These are phyloP conservation scores for Globomyces pollinis-pini DNA, from an alignment of 192 early-diverging fungal species.

Conservation along the genomic window DNA sequence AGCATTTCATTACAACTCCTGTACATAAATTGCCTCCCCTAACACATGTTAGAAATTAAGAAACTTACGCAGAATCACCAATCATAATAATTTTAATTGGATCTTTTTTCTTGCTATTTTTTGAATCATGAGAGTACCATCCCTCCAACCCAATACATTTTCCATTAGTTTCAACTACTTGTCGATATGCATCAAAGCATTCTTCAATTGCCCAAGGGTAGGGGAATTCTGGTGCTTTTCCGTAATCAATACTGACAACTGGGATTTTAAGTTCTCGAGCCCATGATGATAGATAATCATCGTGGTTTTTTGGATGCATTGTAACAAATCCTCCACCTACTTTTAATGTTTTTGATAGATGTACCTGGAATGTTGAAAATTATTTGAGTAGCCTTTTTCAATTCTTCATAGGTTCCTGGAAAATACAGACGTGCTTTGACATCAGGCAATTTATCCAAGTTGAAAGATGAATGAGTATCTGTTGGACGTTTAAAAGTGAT, in stretches of 20 bases:
- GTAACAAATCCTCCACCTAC: slow-evolving; percentile 90
- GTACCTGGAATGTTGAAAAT: slow-evolving; percentile 40
- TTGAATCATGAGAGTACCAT: slow-evolving; percentile 25
- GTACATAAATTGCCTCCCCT: slow-evolving; percentile 86
- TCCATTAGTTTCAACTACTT: slow-evolving; percentile 69
- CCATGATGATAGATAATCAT: slow-evolving; percentile 75
- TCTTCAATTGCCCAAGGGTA: slow-evolving; percentile 87
- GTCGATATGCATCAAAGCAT: slow-evolving; percentile 79
- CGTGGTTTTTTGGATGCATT: slow-evolving; percentile 83
- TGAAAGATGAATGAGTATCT: slow-evolving; percentile 33
- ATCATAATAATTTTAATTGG: slow-evolving; percentile 67
- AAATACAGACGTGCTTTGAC: slow-evolving; percentile 39
- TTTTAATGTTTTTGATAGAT: too few relatives aligned
- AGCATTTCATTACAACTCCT: slow-evolving; percentile 67
- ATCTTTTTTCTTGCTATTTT: slow-evolving; percentile 14
- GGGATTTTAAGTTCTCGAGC: slow-evolving; percentile 64
- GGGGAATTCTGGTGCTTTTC: slow-evolving; percentile 92
- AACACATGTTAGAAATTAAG: slow-evolving; percentile 26
- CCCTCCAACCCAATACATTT: slow-evolving; percentile 67
- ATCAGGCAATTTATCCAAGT: slow-evolving; percentile 12
- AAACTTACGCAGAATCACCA: slow-evolving; percentile 95
- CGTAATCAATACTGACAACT: slow-evolving; percentile 81
- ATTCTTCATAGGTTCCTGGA: slow-evolving; percentile 23
- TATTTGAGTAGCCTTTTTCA: slow-evolving; percentile 17
- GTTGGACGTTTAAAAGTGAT: slow-evolving; percentile 32